Base-by-base conservation (phyloP, 345 rosid genomes). In the Sonneratia alba region DNA sequence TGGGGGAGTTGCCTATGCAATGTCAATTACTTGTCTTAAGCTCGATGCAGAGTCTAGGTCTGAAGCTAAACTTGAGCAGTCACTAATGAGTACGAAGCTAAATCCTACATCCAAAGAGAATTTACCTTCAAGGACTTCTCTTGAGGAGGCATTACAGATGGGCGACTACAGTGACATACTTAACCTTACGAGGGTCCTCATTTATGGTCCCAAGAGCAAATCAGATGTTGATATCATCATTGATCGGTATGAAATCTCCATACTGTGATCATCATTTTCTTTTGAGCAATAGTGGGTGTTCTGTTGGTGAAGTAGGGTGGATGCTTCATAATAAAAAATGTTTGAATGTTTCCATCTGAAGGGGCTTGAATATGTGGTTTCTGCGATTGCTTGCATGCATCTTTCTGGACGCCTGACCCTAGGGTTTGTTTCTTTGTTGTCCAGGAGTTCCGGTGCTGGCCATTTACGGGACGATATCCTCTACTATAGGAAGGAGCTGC, bases 161-260 rank as follows among this genome's bases (percentile, higher is more conserved):
- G 97, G 95, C 42, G 99, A 95, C 70, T 91, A 92, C 71, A 87
- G 97, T n/a, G 97, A 90, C 90, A 91, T 95, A 83, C 88, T 95
- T 70, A 92, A 87, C 80, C 97, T 95, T 61, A 88, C 92, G 34
- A 87, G 97, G 87, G 99, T 95, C 77, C 93, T 95, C 65, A 72
- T 84, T 69, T 74, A 83, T 79, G 99, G 99, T 81, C 99, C 97
- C 1, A 85, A 83, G 83, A 95, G 97, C 91, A 95, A 95, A 87
- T 80, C 88, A 62, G 97, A 91, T 69, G 92, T 91, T 40, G 97
- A 95, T 79, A 68, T 77, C 66, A 74, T 91, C 59, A 81, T 91
- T 48, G 88, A 90, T 56, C 85, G 87, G 99, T 90, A 11, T 37
- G 18, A 34, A 62, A 80, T 36, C 73, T 62, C 3, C n/a, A 10